Conservation (phyloP, 768 basidiomycete species). For the Hygrophoropsis aurantiaca region DNA sequence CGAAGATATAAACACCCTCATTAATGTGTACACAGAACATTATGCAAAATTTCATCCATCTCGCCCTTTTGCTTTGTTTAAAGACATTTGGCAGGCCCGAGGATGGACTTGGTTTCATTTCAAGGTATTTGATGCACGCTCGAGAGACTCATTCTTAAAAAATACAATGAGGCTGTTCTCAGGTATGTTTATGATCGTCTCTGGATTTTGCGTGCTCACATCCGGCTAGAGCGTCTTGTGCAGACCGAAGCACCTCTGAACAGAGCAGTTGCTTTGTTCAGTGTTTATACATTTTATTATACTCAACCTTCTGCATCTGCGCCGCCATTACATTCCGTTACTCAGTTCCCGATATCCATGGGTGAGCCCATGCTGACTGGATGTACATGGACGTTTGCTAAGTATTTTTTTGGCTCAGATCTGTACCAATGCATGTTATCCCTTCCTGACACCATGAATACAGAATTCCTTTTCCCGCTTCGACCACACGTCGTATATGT, state of each 20-base stretch:
- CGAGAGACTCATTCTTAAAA: constrained; percentile 62
- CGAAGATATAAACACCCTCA: constrained; percentile 58
- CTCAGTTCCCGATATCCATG: constrained; percentile 59
- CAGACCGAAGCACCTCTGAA: constrained; percentile 51
- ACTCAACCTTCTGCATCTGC: constrained; percentile 62
- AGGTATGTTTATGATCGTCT: constrained; percentile 41
- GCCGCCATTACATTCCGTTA: constrained; percentile 48
- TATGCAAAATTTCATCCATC: constrained; percentile 35
- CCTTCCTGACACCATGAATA: constrained; percentile 47
- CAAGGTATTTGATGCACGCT: constrained; percentile 65
- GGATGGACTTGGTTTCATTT: constrained; percentile 81
- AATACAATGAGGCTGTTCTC: constrained; percentile 63
- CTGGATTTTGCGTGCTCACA: neutral
- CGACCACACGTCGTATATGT: constrained; percentile 52
- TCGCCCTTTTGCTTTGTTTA: constrained; percentile 70
- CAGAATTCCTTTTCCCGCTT: constrained; percentile 42
- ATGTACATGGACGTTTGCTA: neutral
- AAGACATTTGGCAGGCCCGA: constrained; percentile 59
- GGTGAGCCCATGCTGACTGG: constrained; percentile 38
- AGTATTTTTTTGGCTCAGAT: constrained; percentile 41
- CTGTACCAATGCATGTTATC: constrained; percentile 46
- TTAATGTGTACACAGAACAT: constrained; percentile 51
- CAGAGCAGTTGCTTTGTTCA: constrained; percentile 65
- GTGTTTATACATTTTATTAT: constrained; percentile 64
- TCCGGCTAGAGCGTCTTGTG: constrained; percentile 49